These are phyloP conservation scores for Dactylellina drechsleri DNA, from an alignment of 2,329 filamentous ascomycete species.

Conservation along the genomic window DNA sequence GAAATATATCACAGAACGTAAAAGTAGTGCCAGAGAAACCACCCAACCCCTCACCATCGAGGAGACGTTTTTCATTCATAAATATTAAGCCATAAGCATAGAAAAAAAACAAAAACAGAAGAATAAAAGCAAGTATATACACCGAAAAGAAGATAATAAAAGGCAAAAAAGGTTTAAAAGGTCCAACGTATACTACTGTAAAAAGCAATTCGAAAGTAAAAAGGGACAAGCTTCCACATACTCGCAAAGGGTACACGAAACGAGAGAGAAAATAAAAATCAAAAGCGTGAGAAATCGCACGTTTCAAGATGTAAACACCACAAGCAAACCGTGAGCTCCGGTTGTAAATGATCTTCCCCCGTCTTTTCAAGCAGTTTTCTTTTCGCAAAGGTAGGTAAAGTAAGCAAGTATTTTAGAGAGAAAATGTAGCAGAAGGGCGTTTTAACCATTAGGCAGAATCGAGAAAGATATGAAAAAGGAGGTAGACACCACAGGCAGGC, in stretches of 20 bases:
- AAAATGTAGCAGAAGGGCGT: not conserved
- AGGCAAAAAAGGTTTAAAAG: conserved; percentile 62
- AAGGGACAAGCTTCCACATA: not conserved
- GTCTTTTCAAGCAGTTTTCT: conserved; percentile 20
- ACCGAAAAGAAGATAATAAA: conserved; percentile 21
- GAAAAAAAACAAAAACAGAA: conserved; percentile 13
- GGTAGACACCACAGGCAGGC: not conserved
- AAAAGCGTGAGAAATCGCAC: conserved; percentile 31
- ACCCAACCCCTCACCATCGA: conserved; percentile 10
- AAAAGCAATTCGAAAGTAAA: conserved; percentile 1
- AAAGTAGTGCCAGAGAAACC: conserved; percentile 10
- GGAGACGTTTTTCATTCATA: conserved; percentile 8
- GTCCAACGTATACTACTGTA: not conserved
- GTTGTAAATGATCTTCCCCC: conserved; percentile 47
- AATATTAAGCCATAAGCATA: conserved; percentile 18
- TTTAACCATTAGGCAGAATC: not conserved
- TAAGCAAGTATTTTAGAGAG: not conserved
- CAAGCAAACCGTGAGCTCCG: conserved; percentile 34
- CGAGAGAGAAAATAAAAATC: conserved; percentile 51
- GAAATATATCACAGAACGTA: not conserved
- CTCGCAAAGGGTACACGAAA: conserved; percentile 59
- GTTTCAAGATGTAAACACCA: conserved; percentile 42
- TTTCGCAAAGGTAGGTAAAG: not conserved
- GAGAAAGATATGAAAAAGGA: not conserved
- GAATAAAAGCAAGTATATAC: not conserved